A percentile compares a stretch with the other conserved stretches of the same genome.
Evolutionary conservation across 495 filamentous ascomycete genomes (phyloP).

Genomic region (Podospora bellae-mahoneyi): DNA sequence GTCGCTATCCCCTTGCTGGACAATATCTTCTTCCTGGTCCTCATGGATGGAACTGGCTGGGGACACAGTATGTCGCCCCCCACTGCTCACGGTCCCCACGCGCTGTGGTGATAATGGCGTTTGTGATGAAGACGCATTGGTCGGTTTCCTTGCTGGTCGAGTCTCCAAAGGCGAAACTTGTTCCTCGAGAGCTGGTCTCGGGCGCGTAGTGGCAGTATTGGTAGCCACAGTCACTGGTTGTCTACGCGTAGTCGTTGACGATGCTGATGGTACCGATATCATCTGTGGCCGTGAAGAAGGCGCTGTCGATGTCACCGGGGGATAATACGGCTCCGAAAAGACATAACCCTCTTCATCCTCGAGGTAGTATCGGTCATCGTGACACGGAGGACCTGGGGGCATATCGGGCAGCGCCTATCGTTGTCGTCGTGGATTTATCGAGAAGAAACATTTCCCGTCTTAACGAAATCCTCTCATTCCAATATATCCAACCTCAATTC

Average conservation of each 20-base stretch:
- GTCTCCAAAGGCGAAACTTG: constrained; percentile 10
- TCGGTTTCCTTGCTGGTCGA: neutral
- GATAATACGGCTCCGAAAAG: neutral
- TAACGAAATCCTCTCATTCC: neutral
- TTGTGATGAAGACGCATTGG: neutral
- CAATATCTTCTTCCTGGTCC: constrained; percentile 12
- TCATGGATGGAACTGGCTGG: constrained; percentile 28
- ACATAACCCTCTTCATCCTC: neutral
- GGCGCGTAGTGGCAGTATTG: neutral
- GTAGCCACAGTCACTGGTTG: neutral
- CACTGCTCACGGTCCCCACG: constrained; percentile 20
- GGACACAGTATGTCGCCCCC: constrained; percentile 20
- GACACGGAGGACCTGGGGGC: constrained; percentile 7
- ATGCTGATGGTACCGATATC: constrained; percentile 2
- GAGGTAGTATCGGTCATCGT: constrained; percentile 12
- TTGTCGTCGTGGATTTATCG: neutral
- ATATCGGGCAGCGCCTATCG: neutral
- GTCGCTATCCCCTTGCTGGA: neutral
- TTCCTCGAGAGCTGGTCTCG: neutral
- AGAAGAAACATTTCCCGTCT: constrained; percentile 8
- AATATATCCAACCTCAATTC: neutral
- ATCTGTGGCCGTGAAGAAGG: neutral
- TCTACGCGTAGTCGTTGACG: neutral
- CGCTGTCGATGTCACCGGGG: neutral
- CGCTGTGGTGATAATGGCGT: constrained; percentile 13